Evolutionary conservation across 371 early-diverging fungal species (phyloP).

Genomic region (Blyttiomyces sp.): DNA sequence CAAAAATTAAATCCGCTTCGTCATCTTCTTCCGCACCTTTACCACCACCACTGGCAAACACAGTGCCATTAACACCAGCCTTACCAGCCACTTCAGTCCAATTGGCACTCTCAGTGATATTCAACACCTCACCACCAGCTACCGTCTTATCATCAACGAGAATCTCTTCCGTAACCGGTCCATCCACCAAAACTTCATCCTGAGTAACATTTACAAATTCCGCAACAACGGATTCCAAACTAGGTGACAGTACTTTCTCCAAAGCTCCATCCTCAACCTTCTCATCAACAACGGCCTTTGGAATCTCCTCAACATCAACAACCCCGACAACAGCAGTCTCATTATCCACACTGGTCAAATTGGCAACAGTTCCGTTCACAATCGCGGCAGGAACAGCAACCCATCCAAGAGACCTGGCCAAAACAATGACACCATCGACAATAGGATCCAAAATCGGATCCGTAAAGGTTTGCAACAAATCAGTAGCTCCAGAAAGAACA

Average conservation of each 20-base stretch:
- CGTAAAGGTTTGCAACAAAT: conserved; percentile 23
- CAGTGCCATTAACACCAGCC: neutral
- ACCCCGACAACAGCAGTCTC: too few relatives aligned
- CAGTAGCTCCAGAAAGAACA: neutral
- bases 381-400: too few relatives aligned
- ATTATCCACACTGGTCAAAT: neutral
- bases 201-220: neutral
- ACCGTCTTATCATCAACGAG: neutral
- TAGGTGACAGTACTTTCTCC: neutral
- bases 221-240: neutral
- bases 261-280: neutral
- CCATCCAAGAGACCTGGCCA: conserved; percentile 12
- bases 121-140: neutral
- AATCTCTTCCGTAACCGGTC: neutral
- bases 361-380: neutral
- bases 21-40: neutral
- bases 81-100: neutral
- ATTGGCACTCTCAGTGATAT: neutral
- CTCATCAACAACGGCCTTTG: neutral
- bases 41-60: neutral
- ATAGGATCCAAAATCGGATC: conserved; percentile 45
- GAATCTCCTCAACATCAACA: neutral
- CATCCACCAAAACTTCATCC: neutral
- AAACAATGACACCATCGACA: conserved; percentile 26
- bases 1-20: conserved; percentile 2